Evolutionary conservation across 2,329 filamentous ascomycete genomes (phyloP), one percentile per base, ranked within the genome.

Genomic region (Akanthomyces lecanii): DNA sequence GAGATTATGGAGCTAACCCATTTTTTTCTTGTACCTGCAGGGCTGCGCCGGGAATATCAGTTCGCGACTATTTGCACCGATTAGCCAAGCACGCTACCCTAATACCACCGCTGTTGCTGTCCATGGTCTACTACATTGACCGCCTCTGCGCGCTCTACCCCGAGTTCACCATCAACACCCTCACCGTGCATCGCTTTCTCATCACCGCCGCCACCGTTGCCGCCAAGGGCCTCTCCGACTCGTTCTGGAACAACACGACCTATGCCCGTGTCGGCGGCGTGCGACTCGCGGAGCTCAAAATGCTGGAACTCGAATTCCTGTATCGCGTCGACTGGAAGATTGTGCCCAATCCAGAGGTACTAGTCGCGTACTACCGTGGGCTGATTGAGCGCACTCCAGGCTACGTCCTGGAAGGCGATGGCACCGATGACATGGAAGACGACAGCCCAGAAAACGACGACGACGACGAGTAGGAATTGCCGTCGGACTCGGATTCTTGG

Each of bases 81-180:
- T 82, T 99, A 63, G 95, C 96, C 28, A 92, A 92, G 64, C 95
- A 99, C 74, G 95, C 95, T 30, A 97, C 94, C 0, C 82, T 99
- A 3, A 92, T 92, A 7, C 93, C 95, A 14, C 94, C 95, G 0
- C 89, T 99, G 57, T 82, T 99, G n/a, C 85, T 99, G 42, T 95
- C 93, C 69, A 98, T 99, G 92, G 95, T 99, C 63, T 99, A 96
- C 73, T 99, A 98, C 72, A 98, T 99, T 71, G 95, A 99, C 77
- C 89, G 92, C 38, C 83, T 99, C 25, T 99, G 94, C 76, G 89
- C 91, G 12, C 81, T 96, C 64, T 99, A 97, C 73, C 90, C 91
- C 3, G 90, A 94, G 53, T 99, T 99, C 75, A 97, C 93, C 33
- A 96, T 99, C 69, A 97, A 93, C 73, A 97, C 92, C 53, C 82